Conservation (phyloP, 1,139 yeast genomes). For the Arxiozyma slooffiae region DNA sequence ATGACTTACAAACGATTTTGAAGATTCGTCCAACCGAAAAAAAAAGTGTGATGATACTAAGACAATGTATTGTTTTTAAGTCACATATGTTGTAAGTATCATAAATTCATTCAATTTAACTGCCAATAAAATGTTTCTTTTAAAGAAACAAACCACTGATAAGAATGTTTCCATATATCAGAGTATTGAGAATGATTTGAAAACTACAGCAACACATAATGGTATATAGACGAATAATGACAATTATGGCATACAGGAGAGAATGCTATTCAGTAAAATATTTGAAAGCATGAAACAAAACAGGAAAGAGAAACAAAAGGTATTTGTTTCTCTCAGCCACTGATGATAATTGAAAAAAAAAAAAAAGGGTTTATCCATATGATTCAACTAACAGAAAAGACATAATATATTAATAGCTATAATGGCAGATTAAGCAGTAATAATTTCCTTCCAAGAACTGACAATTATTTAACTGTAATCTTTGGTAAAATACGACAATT, state of each 20-base stretch:
- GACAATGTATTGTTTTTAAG: background rate
- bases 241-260: background rate
- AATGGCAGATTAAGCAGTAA: too few relatives aligned
- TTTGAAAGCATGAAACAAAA: constrained; percentile 4
- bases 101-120: background rate
- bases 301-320: background rate
- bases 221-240: background rate
- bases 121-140: background rate
- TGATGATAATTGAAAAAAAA: background rate
- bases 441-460: background rate
- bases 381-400: background rate
- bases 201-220: background rate
- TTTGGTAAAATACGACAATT: constrained; percentile 4
- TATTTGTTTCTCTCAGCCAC: background rate
- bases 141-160: background rate
- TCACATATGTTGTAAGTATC: background rate
- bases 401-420: background rate
- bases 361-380: background rate
- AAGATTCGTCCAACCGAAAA: too few relatives aligned
- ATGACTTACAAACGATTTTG: too few relatives aligned
- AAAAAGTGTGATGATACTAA: background rate
- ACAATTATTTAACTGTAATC: constrained; percentile 1
- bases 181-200: background rate
- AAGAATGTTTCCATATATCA: background rate
- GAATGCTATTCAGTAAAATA: constrained; percentile 1